Percentiles rank a stretch among this genome's conserved stretches.
These are phyloP conservation scores for Aspergillus sclerotialis DNA, from an alignment of 2,329 filamentous ascomycete species.

Conservation along the genomic window DNA sequence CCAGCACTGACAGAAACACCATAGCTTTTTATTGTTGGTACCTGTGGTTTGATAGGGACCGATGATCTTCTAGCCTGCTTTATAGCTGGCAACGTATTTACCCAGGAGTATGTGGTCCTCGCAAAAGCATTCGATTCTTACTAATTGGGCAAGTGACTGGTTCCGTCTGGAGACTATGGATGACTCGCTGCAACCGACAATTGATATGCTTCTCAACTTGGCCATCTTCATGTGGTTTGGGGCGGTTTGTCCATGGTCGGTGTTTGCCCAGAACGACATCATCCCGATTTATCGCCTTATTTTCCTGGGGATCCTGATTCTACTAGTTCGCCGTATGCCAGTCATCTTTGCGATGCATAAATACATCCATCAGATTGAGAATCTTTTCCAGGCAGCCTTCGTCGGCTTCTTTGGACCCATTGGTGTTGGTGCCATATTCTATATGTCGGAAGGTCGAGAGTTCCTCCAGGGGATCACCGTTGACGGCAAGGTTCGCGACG, in stretches of 20 bases:
- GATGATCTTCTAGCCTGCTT: slow-evolving; percentile 23
- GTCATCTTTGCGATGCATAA: slow-evolving; percentile 51
- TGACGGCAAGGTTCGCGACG: neutral
- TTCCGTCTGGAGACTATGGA: slow-evolving; percentile 9
- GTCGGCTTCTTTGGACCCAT: slow-evolving; percentile 23
- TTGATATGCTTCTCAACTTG: slow-evolving; percentile 20
- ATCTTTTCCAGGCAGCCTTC: slow-evolving; percentile 16
- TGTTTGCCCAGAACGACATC: slow-evolving; percentile 5
- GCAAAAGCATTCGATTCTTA: no score
- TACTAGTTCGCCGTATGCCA: slow-evolving; percentile 14
- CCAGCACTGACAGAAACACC: neutral
- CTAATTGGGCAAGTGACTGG: no score
- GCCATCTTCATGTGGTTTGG: slow-evolving; percentile 20
- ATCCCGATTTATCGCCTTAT: slow-evolving; percentile 8
- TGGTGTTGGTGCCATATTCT: slow-evolving; percentile 21
- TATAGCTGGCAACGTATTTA: slow-evolving; percentile 16
- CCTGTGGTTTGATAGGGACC: slow-evolving; percentile 15
- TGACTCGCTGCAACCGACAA: slow-evolving; percentile 12
- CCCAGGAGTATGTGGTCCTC: slow-evolving; percentile 10
- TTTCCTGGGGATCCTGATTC: slow-evolving; percentile 12
- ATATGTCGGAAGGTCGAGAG: slow-evolving; percentile 13
- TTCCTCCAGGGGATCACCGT: slow-evolving; percentile 1
- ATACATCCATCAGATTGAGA: slow-evolving; percentile 44
- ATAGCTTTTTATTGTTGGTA: slow-evolving; percentile 9
- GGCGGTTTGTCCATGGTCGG: slow-evolving; percentile 15